Conservation (phyloP, 2,329 filamentous ascomycete genomes). For the Penicillium decumbens region DNA sequence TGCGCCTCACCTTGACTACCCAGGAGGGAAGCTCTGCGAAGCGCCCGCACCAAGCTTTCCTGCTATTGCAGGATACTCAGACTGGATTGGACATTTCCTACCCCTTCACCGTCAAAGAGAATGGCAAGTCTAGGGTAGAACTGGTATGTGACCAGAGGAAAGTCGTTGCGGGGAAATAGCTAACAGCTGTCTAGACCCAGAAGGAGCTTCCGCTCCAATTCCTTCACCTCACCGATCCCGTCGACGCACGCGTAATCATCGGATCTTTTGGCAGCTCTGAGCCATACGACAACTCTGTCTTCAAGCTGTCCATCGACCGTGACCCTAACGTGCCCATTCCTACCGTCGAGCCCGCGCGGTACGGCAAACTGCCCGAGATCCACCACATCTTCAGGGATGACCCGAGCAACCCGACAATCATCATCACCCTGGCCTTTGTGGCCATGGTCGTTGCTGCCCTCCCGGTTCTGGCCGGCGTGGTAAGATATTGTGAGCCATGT, state of each 20-base stretch:
- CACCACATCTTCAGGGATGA: slow-evolving; percentile 83
- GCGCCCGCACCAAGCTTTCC: slow-evolving; percentile 89
- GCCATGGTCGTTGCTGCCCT: slow-evolving; percentile 68
- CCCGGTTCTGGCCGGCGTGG: slow-evolving; percentile 65
- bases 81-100: slow-evolving; percentile 84
- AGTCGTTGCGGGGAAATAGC: slow-evolving; percentile 7
- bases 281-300: slow-evolving; percentile 64
- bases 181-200: slow-evolving; percentile 58
- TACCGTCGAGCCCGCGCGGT: slow-evolving; percentile 67
- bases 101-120: slow-evolving; percentile 76
- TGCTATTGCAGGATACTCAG: slow-evolving; percentile 69
- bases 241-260: slow-evolving; percentile 77
- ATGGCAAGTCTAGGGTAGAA: slow-evolving; percentile 77
- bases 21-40: slow-evolving; percentile 73
- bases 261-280: slow-evolving; percentile 76
- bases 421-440: slow-evolving; percentile 74
- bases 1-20: slow-evolving; percentile 78
- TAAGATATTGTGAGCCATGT: slow-evolving; percentile 43
- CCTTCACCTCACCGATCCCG: slow-evolving; percentile 60
- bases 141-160: slow-evolving; percentile 57
- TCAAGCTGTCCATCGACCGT: slow-evolving; percentile 64
- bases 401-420: slow-evolving; percentile 70
- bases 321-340: slow-evolving; percentile 60
- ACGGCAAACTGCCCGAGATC: slow-evolving; percentile 78
- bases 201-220: slow-evolving; percentile 86